These are phyloP conservation scores for Apiotrichum laibachii DNA, from an alignment of 1,284 basidiomycete species.

Conservation along the genomic window DNA sequence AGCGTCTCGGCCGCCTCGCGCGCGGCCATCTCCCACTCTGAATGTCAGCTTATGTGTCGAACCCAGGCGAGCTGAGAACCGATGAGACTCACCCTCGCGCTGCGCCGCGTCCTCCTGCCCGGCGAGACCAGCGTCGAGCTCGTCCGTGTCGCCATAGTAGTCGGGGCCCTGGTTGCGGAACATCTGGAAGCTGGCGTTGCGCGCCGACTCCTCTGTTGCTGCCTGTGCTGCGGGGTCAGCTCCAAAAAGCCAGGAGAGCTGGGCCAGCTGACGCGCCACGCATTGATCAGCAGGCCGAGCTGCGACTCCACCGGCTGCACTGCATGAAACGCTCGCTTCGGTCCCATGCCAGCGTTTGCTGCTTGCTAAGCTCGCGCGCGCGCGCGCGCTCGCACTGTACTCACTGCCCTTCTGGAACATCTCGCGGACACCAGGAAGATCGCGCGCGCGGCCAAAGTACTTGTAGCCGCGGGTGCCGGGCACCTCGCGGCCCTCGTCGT, in stretches of 20 bases:
- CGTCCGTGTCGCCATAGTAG: conserved; percentile 91
- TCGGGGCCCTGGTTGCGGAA: conserved; percentile 82
- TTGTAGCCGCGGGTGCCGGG: conserved; percentile 98
- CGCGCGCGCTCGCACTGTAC: neutral
- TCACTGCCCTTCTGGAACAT: conserved; percentile 80
- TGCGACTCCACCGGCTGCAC: no score
- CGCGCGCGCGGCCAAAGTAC: conserved; percentile 98
- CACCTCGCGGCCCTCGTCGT: conserved; percentile 91
- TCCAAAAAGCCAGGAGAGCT: no score
- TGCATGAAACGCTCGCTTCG: no score
- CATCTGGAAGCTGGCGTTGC: conserved; percentile 74
- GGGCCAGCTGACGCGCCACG: no score
- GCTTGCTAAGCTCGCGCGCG: no score
- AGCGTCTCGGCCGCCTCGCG: conserved; percentile 26
- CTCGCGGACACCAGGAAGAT: conserved; percentile 92
- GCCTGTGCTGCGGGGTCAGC: conserved; percentile 57
- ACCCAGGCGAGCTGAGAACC: no score
- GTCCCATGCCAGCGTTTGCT: no score
- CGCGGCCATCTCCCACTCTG: conserved; percentile 68
- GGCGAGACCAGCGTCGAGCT: conserved; percentile 68
- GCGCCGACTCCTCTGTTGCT: conserved; percentile 74
- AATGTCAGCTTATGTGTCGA: neutral
- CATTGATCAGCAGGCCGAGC: no score
- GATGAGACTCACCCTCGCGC: conserved; percentile 70
- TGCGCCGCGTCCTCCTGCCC: conserved; percentile 70